phyloP scores from a whole-genome alignment of 1,284 basidiomycete genomes.

The Papiliotrema fonsecae region DNA sequence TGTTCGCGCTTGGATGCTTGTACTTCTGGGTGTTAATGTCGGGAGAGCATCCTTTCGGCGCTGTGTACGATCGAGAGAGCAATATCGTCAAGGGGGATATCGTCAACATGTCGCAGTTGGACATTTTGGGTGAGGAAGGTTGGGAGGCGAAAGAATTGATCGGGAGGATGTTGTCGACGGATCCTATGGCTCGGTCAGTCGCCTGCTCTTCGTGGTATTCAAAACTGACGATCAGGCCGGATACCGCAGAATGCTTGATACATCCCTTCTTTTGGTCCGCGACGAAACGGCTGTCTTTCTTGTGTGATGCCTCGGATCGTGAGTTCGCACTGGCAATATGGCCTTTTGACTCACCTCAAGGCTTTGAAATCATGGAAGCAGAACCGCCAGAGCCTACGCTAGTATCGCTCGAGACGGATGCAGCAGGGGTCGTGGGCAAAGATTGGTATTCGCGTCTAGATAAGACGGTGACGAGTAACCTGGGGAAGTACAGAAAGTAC shows the following conservation, averaged over 20 bases:
- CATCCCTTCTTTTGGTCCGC: conserved; percentile 98
- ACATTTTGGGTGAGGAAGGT: conserved; percentile 83
- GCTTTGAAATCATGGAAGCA: conserved; percentile 92
- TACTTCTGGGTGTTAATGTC: conserved; percentile 86
- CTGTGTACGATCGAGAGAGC: conserved; percentile 81
- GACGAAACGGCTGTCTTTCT: conserved; percentile 76
- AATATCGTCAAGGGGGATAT: conserved; percentile 82
- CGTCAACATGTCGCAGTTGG: conserved; percentile 60
- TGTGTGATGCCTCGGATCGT: conserved; percentile 94
- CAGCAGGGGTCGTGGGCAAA: conserved; percentile 63
- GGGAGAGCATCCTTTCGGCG: conserved; percentile 85
- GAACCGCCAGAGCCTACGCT: conserved; percentile 79
- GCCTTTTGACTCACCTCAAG: conserved; percentile 9
- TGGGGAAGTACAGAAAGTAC: conserved; percentile 96
- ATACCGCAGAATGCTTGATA: conserved; percentile 75
- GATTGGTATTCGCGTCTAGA: conserved; percentile 89
- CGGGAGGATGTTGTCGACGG: conserved; percentile 65
- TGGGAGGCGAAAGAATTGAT: conserved; percentile 79
- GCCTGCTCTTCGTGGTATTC: background rate
- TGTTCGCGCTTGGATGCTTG: conserved; percentile 87
- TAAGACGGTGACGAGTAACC: conserved; percentile 81
- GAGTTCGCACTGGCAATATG: conserved; percentile 8
- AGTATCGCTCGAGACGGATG: conserved; percentile 67
- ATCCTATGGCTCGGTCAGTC: conserved; percentile 65
- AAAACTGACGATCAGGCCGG: conserved; percentile 58